These are phyloP conservation scores for Fusarium aywerte DNA, from an alignment of 2,329 filamentous ascomycete species.

Conservation along the genomic window DNA sequence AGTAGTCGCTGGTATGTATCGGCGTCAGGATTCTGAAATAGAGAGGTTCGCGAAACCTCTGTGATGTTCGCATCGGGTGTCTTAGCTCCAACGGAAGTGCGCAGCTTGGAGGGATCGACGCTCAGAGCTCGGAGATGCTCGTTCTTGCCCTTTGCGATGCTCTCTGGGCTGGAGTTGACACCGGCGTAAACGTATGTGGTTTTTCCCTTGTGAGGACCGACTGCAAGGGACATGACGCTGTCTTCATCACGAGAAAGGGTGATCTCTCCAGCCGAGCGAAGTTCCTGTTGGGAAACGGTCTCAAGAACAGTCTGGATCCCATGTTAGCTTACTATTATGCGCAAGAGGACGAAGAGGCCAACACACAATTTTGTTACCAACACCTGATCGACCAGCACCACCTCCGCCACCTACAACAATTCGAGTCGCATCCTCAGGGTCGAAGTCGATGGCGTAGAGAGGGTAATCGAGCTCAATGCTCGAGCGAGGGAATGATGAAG, in stretches of 20 bases:
- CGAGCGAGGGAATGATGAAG: conserved; percentile 59
- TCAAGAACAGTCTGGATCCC: conserved; percentile 74
- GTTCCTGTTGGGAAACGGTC: conserved; percentile 70
- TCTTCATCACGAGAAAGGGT: conserved; percentile 87
- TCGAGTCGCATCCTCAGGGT: conserved; percentile 78
- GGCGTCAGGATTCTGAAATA: conserved; percentile 62
- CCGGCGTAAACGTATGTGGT: conserved; percentile 73
- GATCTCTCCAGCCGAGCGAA: conserved; percentile 75
- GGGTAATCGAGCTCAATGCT: conserved; percentile 81
- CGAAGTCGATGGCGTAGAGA: conserved; percentile 88
- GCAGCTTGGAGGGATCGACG: conserved; percentile 59
- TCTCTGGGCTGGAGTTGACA: conserved; percentile 81
- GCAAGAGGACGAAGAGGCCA: background rate
- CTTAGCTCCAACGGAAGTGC: conserved; percentile 47
- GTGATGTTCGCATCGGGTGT: conserved; percentile 54
- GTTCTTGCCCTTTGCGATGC: conserved; percentile 80
- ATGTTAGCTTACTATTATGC: conserved; percentile 20
- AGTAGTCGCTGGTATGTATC: conserved; percentile 70
- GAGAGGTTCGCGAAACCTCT: conserved; percentile 62
- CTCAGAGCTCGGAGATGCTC: conserved; percentile 83
- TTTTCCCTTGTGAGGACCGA: conserved; percentile 69
- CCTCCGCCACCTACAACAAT: conserved; percentile 89
- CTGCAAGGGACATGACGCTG: conserved; percentile 84
- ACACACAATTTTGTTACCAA: conserved; percentile 86
- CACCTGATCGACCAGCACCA: conserved; percentile 81